Evolutionary conservation across 2,329 filamentous ascomycete species (phyloP).

Genomic region (Epichloe sylvatica): DNA sequence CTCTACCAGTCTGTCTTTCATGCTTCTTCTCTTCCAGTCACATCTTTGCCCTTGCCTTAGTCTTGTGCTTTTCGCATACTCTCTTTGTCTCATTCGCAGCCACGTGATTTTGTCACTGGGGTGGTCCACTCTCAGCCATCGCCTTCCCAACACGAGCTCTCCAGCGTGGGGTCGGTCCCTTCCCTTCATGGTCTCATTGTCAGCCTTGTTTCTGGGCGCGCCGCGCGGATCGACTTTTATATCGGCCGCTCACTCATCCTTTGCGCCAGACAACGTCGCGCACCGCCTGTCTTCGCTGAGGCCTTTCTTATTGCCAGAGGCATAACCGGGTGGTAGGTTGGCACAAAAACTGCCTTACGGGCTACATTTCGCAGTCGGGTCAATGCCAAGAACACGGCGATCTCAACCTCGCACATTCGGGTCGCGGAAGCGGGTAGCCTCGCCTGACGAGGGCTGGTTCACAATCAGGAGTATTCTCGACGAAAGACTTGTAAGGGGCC

Average conservation of each 20-base stretch:
- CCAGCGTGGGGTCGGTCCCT: not conserved
- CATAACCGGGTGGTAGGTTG: not conserved
- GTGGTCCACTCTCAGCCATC: not conserved
- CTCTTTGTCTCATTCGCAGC: not conserved
- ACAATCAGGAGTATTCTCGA: constrained; percentile 22
- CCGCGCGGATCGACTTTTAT: constrained; percentile 20
- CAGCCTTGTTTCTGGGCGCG: constrained; percentile 9
- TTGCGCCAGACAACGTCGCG: constrained; percentile 13
- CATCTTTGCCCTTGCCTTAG: too few species aligned
- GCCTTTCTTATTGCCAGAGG: not conserved
- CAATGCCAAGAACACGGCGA: constrained; percentile 21
- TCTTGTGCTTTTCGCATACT: not conserved
- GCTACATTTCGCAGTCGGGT: constrained; percentile 9
- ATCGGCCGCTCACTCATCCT: constrained; percentile 16
- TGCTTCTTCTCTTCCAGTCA: too few species aligned
- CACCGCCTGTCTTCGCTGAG: constrained; percentile 6
- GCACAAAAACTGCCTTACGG: not conserved
- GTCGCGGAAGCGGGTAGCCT: constrained; percentile 8
- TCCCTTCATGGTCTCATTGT: not conserved
- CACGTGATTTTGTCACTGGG: not conserved
- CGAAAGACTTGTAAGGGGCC: constrained; percentile 16
- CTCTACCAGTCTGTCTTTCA: too few species aligned
- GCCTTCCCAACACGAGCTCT: not conserved
- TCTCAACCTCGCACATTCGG: constrained; percentile 9
- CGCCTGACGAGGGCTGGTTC: constrained; percentile 19